A percentile compares a stretch with the other conserved stretches of the same genome.
phyloP scores from a whole-genome alignment of 148 eudicot species.

The Silene conica region DNA sequence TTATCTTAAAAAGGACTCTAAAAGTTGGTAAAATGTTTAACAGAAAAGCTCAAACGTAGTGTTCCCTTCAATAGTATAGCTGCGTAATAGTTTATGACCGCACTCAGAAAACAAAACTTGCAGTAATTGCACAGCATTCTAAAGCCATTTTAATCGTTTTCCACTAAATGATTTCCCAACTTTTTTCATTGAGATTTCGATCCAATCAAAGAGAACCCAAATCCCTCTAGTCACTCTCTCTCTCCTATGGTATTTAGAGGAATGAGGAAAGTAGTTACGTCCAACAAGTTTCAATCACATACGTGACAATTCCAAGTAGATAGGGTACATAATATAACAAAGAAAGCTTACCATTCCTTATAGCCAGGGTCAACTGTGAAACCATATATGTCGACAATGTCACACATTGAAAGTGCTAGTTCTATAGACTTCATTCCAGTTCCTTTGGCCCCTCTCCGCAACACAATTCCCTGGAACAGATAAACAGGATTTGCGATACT shows the following conservation, averaged over 20 bases:
- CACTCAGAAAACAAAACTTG: too few species aligned
- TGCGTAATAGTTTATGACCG: too few species aligned
- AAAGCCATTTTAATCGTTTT: too few species aligned
- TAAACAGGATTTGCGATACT: slow-evolving; percentile 88
- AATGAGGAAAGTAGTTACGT: background rate
- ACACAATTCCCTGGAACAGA: slow-evolving; percentile 94
- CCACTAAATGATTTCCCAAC: too few species aligned
- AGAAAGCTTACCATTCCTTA: slow-evolving; percentile 73
- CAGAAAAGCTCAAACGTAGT: background rate
- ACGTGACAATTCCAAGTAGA: background rate
- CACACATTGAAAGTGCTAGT: slow-evolving; percentile 98
- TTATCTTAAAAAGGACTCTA: background rate
- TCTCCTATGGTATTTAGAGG: background rate
- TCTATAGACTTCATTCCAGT: slow-evolving; percentile 98
- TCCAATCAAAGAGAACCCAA: background rate
- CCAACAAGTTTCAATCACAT: slow-evolving; percentile 8
- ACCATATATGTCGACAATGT: slow-evolving; percentile 91
- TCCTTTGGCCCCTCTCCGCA: slow-evolving; percentile 98
- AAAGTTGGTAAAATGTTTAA: background rate
- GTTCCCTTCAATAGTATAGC: background rate
- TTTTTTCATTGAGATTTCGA: background rate
- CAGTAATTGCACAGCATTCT: too few species aligned
- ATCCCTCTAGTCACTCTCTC: background rate
- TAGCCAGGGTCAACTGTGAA: slow-evolving; percentile 99
- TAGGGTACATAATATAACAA: background rate